Evolutionary conservation across 106 monocot species (phyloP).

Genomic region (Dioscorea zingiberensis): DNA sequence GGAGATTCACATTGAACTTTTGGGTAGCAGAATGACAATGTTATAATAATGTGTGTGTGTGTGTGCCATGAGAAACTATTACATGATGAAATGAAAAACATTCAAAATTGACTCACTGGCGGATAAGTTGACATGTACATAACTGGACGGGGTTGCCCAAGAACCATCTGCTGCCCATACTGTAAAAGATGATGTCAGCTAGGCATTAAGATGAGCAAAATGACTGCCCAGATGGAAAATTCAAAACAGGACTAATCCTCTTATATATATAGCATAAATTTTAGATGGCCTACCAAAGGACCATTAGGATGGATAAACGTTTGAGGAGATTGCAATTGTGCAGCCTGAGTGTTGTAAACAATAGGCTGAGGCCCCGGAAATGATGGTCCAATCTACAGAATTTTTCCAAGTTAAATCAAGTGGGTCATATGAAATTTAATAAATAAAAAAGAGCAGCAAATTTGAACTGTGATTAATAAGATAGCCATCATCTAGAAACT

Average conservation of each 20-base stretch:
- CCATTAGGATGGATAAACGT: constrained; percentile 35
- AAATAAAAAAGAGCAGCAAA: no score
- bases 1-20: no score
- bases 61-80: background rate
- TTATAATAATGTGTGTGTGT: no score
- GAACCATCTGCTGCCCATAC: constrained; percentile 47
- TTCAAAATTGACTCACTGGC: constrained; percentile 18
- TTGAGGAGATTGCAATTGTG: constrained; percentile 37
- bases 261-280: no score
- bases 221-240: no score
- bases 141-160: constrained; percentile 37
- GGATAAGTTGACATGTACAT: constrained; percentile 28
- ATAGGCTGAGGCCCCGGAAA: constrained; percentile 36
- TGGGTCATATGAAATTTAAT: background rate
- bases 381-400: constrained; percentile 40
- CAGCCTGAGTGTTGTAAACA: constrained; percentile 32
- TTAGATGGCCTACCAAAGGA: constrained; percentile 23
- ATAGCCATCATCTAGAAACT: no score
- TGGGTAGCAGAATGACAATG: no score
- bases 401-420: constrained; percentile 7
- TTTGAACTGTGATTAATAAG: no score
- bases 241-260: no score
- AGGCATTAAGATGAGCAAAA: background rate
- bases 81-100: background rate
- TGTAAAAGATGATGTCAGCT: constrained; percentile 11